A percentile compares a stretch with the other conserved stretches of the same genome.
Evolutionary conservation across 441 rosid genomes (phyloP).

Genomic region (Jatropha podagrica): DNA sequence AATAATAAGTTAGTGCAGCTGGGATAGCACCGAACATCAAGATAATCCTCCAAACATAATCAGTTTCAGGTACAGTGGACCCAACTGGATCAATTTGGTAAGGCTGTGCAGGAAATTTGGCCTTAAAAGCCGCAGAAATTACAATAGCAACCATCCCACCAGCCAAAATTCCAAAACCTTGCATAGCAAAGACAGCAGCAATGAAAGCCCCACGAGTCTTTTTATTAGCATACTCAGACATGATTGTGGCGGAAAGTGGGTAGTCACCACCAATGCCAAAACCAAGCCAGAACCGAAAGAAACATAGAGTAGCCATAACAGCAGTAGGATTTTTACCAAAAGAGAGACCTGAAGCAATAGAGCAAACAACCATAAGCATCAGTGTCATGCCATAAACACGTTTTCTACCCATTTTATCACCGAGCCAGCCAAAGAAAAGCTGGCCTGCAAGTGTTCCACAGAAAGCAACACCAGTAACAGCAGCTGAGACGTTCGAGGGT

Average conservation of each 20-base stretch:
- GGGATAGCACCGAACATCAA: constrained; percentile 75
- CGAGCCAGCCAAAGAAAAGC: constrained; percentile 88
- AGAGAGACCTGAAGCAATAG: constrained; percentile 65
- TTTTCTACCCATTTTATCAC: constrained; percentile 73
- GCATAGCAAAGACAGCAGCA: constrained; percentile 81
- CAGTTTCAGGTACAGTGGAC: constrained; percentile 62
- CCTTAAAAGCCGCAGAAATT: constrained; percentile 37
- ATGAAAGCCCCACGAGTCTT: constrained; percentile 81
- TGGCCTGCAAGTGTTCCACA: constrained; percentile 71
- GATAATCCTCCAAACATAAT: constrained; percentile 64
- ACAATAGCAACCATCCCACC: constrained; percentile 62
- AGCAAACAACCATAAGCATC: constrained; percentile 65
- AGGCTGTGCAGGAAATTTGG: constrained; percentile 41
- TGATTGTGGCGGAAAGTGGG: constrained; percentile 80
- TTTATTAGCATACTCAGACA: constrained; percentile 77
- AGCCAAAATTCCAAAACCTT: constrained; percentile 71
- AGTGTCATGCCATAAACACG: constrained; percentile 74
- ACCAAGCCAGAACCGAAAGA: constrained; percentile 86
- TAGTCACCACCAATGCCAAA: constrained; percentile 82
- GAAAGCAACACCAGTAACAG: constrained; percentile 75
- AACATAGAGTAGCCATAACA: constrained; percentile 65
- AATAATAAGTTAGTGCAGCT: constrained; percentile 67
- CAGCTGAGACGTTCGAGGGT: constrained; percentile 68
- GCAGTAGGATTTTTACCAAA: constrained; percentile 44
- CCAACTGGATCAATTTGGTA: constrained; percentile 44